Evolutionary conservation across 2,329 filamentous ascomycete genomes (phyloP).

Genomic region (Penicillium sp.): DNA sequence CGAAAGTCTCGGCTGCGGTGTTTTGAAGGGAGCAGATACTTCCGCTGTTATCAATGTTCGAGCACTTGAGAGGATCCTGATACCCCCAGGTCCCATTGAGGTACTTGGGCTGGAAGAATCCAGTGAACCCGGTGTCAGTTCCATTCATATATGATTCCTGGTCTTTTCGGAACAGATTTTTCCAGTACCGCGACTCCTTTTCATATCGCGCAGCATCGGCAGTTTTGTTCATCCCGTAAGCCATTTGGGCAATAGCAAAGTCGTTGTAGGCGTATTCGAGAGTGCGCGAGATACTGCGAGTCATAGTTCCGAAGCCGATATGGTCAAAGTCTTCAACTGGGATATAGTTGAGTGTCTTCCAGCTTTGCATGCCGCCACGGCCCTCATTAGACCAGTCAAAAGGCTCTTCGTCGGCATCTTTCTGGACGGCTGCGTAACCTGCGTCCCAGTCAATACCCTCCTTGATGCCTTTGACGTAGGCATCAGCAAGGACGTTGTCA

Average conservation of each 20-base stretch:
- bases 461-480: conserved; percentile 64
- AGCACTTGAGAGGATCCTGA: conserved; percentile 59
- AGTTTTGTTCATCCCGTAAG: conserved; percentile 54
- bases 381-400: conserved; percentile 68
- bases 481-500: conserved; percentile 66
- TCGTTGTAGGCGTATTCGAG: conserved; percentile 77
- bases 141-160: conserved; percentile 59
- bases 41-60: conserved; percentile 53
- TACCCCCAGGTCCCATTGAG: conserved; percentile 68
- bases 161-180: conserved; percentile 63
- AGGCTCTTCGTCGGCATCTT: conserved; percentile 69
- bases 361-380: conserved; percentile 66
- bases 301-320: conserved; percentile 65
- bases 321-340: conserved; percentile 68
- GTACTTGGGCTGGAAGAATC: conserved; percentile 70
- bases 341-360: conserved; percentile 69
- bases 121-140: conserved; percentile 63
- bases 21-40: conserved; percentile 35
- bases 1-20: conserved; percentile 33
- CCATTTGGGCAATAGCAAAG: conserved; percentile 64
- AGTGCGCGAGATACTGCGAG: conserved; percentile 67
- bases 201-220: conserved; percentile 60
- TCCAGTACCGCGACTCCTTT: conserved; percentile 62
- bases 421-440: conserved; percentile 66
- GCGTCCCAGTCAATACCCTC: conserved; percentile 64